Base-by-base conservation (phyloP, 2,329 filamentous ascomycete species). In the Fusarium praegraminearum region DNA sequence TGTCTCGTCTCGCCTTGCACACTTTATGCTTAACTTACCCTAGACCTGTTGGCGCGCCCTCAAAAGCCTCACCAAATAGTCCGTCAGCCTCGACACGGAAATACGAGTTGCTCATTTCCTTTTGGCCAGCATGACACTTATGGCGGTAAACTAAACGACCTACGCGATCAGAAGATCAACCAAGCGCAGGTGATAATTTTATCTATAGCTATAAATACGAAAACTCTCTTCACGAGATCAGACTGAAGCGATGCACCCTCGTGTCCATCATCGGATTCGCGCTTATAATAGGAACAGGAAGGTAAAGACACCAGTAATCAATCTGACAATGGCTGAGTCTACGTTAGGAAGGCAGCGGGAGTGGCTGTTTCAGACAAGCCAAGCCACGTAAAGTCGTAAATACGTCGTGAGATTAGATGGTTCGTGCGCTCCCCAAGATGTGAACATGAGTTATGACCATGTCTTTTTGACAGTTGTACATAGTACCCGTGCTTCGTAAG, bases 361-460 rank as follows among this genome's bases (percentile, higher is more conserved):
- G 26, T 44, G 61, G 46, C 62, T 36, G 62, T 65, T 65, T 65
- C 62, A 61, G 32, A 49, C 28, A 41, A 44, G 32, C 18, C 36
- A 52, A 40, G 36, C 35, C 49, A 40, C 49, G 49, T n/a, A 20
- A 18, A 40, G 28, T 41, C 30, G 49, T 52, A 20, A 18, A 40
- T 41, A 52, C 30, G 49, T 52, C 12, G 33, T 41, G 49, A 41
- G 18, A 52, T 52, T 36, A 26, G 3, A 20, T 52, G 49, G 49
- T 41, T 41, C 24, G 49, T 51, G 49, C 47, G 11, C 18, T 40
- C 24, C 35, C 18, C 7, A 13, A 15, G 13, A 43, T 33, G 50
- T 24, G 38, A 60, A 50, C 33, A 50, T 55, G 28, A 38, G 36
- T 33, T 22, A 28, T 38, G 30, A 46, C 33, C 47, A 43, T 36